Conservation (phyloP, 2,329 filamentous ascomycete genomes). For the Beauveria australis region DNA sequence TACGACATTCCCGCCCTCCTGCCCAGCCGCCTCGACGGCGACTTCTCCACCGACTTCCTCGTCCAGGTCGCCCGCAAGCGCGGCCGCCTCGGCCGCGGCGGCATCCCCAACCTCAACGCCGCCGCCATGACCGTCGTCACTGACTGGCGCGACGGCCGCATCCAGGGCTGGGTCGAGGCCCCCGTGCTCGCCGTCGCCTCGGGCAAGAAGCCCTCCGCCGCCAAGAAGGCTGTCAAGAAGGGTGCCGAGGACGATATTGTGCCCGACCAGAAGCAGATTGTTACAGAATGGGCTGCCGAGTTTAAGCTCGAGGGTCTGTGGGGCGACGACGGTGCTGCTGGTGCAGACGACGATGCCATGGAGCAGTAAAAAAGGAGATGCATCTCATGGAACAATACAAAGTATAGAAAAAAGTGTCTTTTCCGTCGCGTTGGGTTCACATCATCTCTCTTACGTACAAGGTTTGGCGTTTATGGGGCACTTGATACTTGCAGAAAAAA, state of each 20-base stretch:
- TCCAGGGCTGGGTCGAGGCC: constrained; percentile 83
- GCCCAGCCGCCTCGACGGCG: constrained; percentile 54
- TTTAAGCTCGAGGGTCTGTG: constrained; percentile 92
- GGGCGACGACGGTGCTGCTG: constrained; percentile 50
- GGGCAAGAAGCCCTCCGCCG: constrained; percentile 19
- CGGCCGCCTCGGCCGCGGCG: constrained; percentile 78
- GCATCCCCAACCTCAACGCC: constrained; percentile 77
- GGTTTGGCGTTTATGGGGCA: constrained; percentile 15
- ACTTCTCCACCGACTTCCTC: constrained; percentile 81
- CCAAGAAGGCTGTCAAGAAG: constrained; percentile 26
- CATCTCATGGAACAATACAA: constrained; percentile 4
- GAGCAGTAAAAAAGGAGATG: constrained; percentile 30
- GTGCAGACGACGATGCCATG: constrained; percentile 39
- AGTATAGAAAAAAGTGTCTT: background rate
- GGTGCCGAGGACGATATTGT: constrained; percentile 36
- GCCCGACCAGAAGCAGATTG: constrained; percentile 74
- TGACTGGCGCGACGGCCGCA: constrained; percentile 94
- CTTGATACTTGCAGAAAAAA: constrained; percentile 8
- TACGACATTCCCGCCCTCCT: constrained; percentile 81
- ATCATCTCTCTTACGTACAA: constrained; percentile 11
- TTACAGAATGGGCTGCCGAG: constrained; percentile 87
- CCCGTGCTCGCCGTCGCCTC: constrained; percentile 56
- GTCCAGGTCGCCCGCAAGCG: constrained; percentile 92
- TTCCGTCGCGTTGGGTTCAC: constrained; percentile 9
- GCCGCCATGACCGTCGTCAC: constrained; percentile 89